These are phyloP conservation scores for Stylosanthes scabra DNA, from an alignment of 331 rosid genomes.

Conservation along the genomic window DNA sequence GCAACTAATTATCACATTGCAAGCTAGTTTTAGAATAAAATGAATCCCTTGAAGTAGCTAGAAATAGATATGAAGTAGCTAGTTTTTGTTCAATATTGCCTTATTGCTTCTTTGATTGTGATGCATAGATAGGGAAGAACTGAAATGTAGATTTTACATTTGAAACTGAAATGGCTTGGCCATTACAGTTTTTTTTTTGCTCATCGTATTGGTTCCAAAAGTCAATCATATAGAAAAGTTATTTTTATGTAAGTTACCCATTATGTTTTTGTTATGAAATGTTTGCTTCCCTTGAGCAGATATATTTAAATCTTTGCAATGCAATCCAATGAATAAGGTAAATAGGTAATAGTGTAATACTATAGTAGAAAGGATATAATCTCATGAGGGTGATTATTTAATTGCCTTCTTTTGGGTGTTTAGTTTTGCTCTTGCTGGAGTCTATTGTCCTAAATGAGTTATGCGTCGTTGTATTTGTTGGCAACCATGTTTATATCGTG, in stretches of 20 bases:
- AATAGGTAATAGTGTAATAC: too few relatives aligned
- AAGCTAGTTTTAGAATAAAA: too few relatives aligned
- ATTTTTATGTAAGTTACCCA: not conserved
- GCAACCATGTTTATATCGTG: not conserved
- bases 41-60: too few relatives aligned
- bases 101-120: constrained; percentile 31
- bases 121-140: not conserved
- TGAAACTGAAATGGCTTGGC: constrained; percentile 6
- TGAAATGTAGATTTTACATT: not conserved
- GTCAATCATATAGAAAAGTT: not conserved
- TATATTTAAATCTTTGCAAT: too few relatives aligned
- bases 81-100: constrained; percentile 71
- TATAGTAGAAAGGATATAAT: constrained; percentile 2
- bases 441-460: constrained; percentile 24
- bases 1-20: too few relatives aligned
- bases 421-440: not conserved
- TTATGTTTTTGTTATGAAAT: too few relatives aligned
- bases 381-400: constrained; percentile 9
- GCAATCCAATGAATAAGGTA: too few relatives aligned
- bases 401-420: not conserved
- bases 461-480: not conserved
- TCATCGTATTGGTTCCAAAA: constrained; percentile 9
- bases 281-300: too few relatives aligned
- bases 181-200: not conserved
- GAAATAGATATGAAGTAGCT: too few relatives aligned